Evolutionary conservation across 2,329 filamentous ascomycete species (phyloP).

Genomic region (Phyllosticta citriasiana): DNA sequence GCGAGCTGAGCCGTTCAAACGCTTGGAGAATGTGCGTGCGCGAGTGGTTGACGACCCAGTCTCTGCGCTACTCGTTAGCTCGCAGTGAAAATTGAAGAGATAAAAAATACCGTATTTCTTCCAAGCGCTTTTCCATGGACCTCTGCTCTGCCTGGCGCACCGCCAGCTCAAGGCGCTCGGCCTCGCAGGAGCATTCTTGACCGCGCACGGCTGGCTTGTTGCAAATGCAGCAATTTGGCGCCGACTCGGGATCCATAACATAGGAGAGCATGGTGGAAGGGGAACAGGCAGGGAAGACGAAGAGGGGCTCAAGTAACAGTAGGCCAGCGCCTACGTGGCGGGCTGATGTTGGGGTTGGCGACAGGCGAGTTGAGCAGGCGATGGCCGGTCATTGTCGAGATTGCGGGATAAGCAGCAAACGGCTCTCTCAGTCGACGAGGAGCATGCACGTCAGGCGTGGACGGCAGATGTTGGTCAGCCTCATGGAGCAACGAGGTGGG

Average conservation of each 20-base stretch:
- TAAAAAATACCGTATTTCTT: slow-evolving; percentile 20
- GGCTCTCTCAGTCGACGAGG: not conserved
- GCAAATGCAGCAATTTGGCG: slow-evolving; percentile 32
- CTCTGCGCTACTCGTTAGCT: slow-evolving; percentile 20
- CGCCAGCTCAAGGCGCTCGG: slow-evolving; percentile 29
- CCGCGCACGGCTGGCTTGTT: slow-evolving; percentile 25
- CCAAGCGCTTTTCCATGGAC: slow-evolving; percentile 26
- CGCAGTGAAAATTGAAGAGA: not conserved
- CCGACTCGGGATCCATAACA: slow-evolving; percentile 22
- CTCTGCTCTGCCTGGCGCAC: slow-evolving; percentile 30
- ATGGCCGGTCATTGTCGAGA: not conserved
- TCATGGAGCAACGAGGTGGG: not conserved
- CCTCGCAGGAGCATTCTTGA: slow-evolving; percentile 30
- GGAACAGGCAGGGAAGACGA: not conserved
- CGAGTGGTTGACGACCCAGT: slow-evolving; percentile 38
- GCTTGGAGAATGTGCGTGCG: slow-evolving; percentile 35
- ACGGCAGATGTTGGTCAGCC: not conserved
- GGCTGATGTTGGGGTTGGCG: not conserved
- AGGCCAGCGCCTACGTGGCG: not conserved
- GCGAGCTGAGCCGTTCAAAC: slow-evolving; percentile 31
- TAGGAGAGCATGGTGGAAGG: not conserved
- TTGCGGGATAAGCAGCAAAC: not conserved
- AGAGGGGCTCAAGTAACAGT: not conserved
- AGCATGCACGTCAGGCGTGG: not conserved
- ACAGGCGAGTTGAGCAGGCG: not conserved